Percentiles rank a stretch among this genome's conserved stretches.
Conservation (phyloP, 2,329 filamentous ascomycete species). For the Capronia americana region DNA sequence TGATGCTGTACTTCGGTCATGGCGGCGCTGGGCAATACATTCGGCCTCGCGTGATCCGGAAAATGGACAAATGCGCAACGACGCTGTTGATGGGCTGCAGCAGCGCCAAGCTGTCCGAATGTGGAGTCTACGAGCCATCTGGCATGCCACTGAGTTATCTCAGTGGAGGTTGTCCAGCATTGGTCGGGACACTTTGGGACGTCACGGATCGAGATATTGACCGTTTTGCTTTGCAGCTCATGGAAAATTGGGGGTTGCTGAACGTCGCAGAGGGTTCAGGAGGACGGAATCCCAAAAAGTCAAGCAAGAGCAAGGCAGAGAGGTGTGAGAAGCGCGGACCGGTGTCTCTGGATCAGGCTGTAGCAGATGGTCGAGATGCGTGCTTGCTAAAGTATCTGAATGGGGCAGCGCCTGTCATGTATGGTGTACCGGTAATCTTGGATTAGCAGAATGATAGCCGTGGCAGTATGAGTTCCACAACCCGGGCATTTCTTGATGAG, state of each 20-base stretch:
- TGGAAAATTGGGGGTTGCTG: slow-evolving; percentile 86
- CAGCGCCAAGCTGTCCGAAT: slow-evolving; percentile 78
- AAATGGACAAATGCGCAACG: slow-evolving; percentile 77
- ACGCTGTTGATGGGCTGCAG: slow-evolving; percentile 94
- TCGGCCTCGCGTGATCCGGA: slow-evolving; percentile 79
- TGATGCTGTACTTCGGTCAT: slow-evolving; percentile 94
- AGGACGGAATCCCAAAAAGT: slow-evolving; percentile 40
- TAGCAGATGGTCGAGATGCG: slow-evolving; percentile 74
- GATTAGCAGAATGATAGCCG: slow-evolving; percentile 17
- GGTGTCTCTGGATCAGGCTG: slow-evolving; percentile 77
- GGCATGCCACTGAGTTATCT: slow-evolving; percentile 92
- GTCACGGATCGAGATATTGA: slow-evolving; percentile 98
- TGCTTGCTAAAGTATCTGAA: slow-evolving; percentile 92
- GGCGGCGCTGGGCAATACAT: slow-evolving; percentile 95
- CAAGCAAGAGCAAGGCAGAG: slow-evolving; percentile 47
- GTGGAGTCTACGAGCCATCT: slow-evolving; percentile 87
- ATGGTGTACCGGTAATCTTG: slow-evolving; percentile 91
- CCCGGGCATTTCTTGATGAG: slow-evolving; percentile 1
- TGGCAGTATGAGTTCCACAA: not conserved
- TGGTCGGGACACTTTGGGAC: slow-evolving; percentile 95
- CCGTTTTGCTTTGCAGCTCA: slow-evolving; percentile 78
- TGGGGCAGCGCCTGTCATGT: slow-evolving; percentile 90
- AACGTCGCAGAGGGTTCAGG: slow-evolving; percentile 46
- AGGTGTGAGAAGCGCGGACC: slow-evolving; percentile 44
- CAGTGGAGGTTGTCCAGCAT: slow-evolving; percentile 81